Evolutionary conservation across 176 grass and related monocot species (phyloP), one percentile per base, ranked within the genome.

Genomic region (Alloteropsis semialata): DNA sequence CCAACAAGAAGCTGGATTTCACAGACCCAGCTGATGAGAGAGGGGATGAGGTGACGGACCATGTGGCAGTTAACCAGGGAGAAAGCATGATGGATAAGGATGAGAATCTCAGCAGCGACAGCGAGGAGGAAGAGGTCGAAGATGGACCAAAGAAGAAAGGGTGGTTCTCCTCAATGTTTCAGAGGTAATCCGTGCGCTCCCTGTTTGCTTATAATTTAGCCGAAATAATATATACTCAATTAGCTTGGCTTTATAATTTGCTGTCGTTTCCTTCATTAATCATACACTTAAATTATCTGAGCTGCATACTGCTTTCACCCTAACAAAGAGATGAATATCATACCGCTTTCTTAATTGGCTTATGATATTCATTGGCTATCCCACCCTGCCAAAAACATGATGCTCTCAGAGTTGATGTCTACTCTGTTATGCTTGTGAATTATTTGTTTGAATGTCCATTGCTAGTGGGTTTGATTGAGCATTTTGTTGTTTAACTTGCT

Each of bases 41-140:
- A 98, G 96, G 92, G 90, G 92, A 84, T 11, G 75, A 93, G 64
- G 60, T 58, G 59, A 78, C 66, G 27, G 84, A 87, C 18, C 73
- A 82, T 46, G 84, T 81, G 68, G 65, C 78, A 29, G 72, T 61
- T 32, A 68, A 80, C 51, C 88, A 87, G 49, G 95, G 92, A 12
- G 89, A 88, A 51, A 98, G 92, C 84, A 98, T 98, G 96, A 98
- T 98, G 96, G 96, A 98, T 76, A 98, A 98, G 79, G 92, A 98
- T 61, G 96, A 98, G 17, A 57, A 51, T 38, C 27, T 93, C 42
- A 95, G 87, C 84, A 97, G 85, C 8, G 95, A 97, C 37, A 94
- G 86, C 0, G 96, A 98, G 79, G 84, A 85, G 0, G 92, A 91
- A 27, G 88, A 94, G 24, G 76, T 48, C 10, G 81, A 92, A 19